Conservation (phyloP, 768 basidiomycete genomes). For the Gyrodon lividus region DNA sequence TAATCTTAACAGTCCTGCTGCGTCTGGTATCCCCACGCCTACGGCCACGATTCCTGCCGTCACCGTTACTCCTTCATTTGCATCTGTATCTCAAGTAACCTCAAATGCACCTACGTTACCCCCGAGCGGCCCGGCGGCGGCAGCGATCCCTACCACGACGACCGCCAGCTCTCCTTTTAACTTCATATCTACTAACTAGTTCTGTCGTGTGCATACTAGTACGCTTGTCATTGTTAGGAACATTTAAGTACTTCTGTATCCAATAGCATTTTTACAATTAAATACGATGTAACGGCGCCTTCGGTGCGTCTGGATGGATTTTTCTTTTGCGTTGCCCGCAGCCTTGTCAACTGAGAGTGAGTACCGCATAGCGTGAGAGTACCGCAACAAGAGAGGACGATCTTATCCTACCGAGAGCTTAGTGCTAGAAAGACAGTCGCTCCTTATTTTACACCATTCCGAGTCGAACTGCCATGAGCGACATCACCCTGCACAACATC, state of each 20-base stretch:
- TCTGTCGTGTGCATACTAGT: neutral
- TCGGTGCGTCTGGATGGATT: neutral
- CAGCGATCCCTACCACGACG: neutral
- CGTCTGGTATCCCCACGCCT: neutral
- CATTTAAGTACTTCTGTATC: neutral
- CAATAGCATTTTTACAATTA: neutral
- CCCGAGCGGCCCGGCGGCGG: neutral
- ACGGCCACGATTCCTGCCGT: neutral
- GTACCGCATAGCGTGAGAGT: too few relatives aligned
- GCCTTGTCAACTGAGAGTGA: too few relatives aligned
- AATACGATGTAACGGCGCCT: neutral
- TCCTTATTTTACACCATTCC: neutral
- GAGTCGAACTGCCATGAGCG: constrained; percentile 5
- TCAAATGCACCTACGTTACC: neutral
- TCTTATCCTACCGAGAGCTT: too few relatives aligned
- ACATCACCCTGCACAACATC: constrained; percentile 18
- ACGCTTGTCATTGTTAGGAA: neutral
- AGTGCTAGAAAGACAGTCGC: neutral
- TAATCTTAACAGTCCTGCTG: constrained; percentile 7
- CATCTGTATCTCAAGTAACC: neutral
- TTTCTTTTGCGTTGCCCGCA: neutral
- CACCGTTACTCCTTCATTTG: neutral
- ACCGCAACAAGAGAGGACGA: too few relatives aligned
- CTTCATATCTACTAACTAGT: neutral
- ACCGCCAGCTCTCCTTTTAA: neutral